Percentiles rank a stretch among this genome's conserved stretches.
Evolutionary conservation across 1,284 basidiomycete species (phyloP).

Genomic region (Cystobasidiaceae sp.): DNA sequence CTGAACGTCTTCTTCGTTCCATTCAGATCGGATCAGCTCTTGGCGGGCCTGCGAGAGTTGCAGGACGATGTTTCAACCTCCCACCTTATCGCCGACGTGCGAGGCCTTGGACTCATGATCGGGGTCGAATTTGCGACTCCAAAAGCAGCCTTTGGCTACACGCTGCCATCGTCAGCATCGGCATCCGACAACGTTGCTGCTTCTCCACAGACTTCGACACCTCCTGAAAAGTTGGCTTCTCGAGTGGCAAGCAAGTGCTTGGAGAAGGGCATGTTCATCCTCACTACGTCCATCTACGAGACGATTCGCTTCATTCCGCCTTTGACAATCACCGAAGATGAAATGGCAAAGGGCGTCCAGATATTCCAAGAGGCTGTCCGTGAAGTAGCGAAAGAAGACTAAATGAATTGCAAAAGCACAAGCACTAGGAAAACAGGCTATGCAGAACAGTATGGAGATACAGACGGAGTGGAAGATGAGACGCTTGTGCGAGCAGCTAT

Average conservation of each 20-base stretch:
- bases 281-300: conserved; percentile 40
- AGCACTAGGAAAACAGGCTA: no score
- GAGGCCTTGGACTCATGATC: conserved; percentile 50
- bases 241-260: conserved; percentile 73
- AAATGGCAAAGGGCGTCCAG: conserved; percentile 57
- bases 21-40: conserved; percentile 66
- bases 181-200: conserved; percentile 28
- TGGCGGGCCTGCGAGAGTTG: conserved; percentile 58
- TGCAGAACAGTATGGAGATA: no score
- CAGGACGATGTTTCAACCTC: conserved; percentile 35
- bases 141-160: conserved; percentile 33
- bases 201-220: neutral
- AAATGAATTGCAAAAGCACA: no score
- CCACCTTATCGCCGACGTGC: conserved; percentile 50
- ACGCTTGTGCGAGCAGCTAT: no score
- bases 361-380: conserved; percentile 61
- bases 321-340: conserved; percentile 59
- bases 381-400: conserved; percentile 46
- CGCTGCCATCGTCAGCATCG: conserved; percentile 15
- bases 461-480: no score
- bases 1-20: no score
- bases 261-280: conserved; percentile 31
- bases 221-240: conserved; percentile 38
- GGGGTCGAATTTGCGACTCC: conserved; percentile 46
- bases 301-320: conserved; percentile 68